Evolutionary conservation across 2,329 filamentous ascomycete genomes (phyloP).

Genomic region (Aspergillus ustus): DNA sequence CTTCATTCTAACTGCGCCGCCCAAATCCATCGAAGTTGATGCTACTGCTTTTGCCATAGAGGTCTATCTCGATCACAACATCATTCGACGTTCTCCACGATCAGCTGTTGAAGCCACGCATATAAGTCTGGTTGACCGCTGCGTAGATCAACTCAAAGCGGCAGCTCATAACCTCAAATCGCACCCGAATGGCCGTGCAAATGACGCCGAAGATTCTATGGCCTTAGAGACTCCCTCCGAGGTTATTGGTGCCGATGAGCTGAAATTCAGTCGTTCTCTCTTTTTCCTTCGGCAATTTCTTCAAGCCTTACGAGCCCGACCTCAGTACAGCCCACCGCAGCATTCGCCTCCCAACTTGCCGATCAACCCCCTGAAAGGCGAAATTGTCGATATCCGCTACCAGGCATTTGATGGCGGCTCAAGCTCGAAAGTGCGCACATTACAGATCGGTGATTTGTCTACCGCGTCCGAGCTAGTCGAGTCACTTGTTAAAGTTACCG

Average conservation of each 20-base stretch:
- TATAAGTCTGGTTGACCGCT: constrained; percentile 72
- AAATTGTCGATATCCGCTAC: constrained; percentile 70
- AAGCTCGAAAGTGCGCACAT: constrained; percentile 63
- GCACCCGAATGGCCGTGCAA: constrained; percentile 45
- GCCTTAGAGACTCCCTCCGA: constrained; percentile 54
- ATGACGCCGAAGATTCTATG: constrained; percentile 59
- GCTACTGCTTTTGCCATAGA: constrained; percentile 75
- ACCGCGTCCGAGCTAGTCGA: constrained; percentile 72
- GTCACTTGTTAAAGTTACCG: constrained; percentile 69
- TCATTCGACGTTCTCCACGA: constrained; percentile 48
- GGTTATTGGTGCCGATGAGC: constrained; percentile 60
- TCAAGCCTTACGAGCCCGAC: constrained; percentile 53
- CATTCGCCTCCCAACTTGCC: constrained; percentile 64
- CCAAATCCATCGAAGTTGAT: constrained; percentile 66
- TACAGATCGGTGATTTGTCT: constrained; percentile 72
- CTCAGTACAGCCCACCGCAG: constrained; percentile 65
- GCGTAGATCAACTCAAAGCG: constrained; percentile 69
- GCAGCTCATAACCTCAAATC: constrained; percentile 64
- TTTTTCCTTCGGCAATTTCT: constrained; percentile 71
- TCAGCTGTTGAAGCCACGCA: constrained; percentile 64
- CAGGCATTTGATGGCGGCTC: constrained; percentile 70
- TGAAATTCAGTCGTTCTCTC: constrained; percentile 70
- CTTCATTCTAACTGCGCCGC: constrained; percentile 72
- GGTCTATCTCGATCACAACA: constrained; percentile 66
- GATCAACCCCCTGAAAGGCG: constrained; percentile 61